Base-by-base conservation (phyloP, 2,329 filamentous ascomycete genomes). In the Ascochyta fabae region DNA sequence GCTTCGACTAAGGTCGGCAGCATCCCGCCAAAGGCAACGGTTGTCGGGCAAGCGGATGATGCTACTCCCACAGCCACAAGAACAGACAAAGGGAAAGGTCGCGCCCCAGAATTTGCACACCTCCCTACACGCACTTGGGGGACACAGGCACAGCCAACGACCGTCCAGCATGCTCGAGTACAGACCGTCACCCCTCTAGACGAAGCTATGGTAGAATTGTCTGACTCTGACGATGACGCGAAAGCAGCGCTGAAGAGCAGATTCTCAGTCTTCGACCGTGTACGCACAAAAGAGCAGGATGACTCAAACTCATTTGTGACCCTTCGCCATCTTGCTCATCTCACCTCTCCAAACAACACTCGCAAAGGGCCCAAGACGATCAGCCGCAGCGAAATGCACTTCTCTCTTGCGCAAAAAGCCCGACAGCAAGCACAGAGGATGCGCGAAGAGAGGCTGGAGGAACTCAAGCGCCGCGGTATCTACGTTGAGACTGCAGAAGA, bases 401-500 rank as follows among this genome's bases (percentile, higher is more conserved):
- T 82, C 9, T 83, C 81, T 31, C 79, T 98, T 7, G 81, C 89
- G 34, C 84, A 86, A 61, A 87, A 88, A 58, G 92, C 92, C 6
- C 86, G 91, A 40, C 83, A 89, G 57, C 95, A 99, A 75, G 93
- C 92, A 40, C 86, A 86, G 57, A 77, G 84, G 38, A 92, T 95
- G 72, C 87, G 91, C 48, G 86, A 91, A 56, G 88, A 91, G 63
- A 88, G 88, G 51, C 83, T 98, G 19, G 86, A 91, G 52, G 83
- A 88, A 64, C 83, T 99, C 36, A 87, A 85, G 67, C 88, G 89
- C 10, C 92, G 90, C 75, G 95, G 95, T 7, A 83, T 97, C 24
- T 80, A 89, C 23, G 81, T 98, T 16, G 89, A 93, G 73, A 96
- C 91, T 0, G 86, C 88, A 2, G 94, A 97, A 75, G 93, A 99